phyloP scores from a whole-genome alignment of 2,329 filamentous ascomycete species.

The Macrophomina pseudophaseolina region DNA sequence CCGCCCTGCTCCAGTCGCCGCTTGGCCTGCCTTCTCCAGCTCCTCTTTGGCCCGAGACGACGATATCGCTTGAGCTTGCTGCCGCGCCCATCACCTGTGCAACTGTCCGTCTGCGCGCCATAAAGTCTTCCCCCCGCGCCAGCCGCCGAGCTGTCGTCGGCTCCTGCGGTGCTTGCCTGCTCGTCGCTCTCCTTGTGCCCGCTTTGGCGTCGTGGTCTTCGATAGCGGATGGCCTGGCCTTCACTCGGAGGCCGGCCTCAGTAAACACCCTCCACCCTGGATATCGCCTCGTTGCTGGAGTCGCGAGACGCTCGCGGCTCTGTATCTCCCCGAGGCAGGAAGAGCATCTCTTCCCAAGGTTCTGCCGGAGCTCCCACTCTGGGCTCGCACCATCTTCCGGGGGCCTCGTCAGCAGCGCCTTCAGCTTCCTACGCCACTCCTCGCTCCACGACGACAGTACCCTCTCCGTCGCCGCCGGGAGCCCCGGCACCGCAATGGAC shows the following conservation, averaged over 20 bases:
- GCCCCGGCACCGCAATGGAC: slow-evolving; percentile 12
- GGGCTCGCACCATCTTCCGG: slow-evolving; percentile 9
- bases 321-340: slow-evolving; percentile 64
- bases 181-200: not conserved
- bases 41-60: not conserved
- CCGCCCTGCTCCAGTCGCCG: not conserved
- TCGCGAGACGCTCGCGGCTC: slow-evolving; percentile 63
- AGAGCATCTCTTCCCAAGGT: slow-evolving; percentile 42
- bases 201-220: not conserved
- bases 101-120: not conserved
- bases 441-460: slow-evolving; percentile 10
- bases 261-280: slow-evolving; percentile 67
- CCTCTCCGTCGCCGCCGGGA: slow-evolving; percentile 16
- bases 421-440: slow-evolving; percentile 40
- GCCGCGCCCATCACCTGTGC: not conserved
- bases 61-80: not conserved
- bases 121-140: not conserved
- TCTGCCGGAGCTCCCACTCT: not conserved
- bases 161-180: not conserved
- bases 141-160: not conserved
- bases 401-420: slow-evolving; percentile 47
- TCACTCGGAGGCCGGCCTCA: slow-evolving; percentile 20
- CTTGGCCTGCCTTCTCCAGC: not conserved
- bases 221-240: slow-evolving; percentile 41
- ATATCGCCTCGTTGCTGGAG: slow-evolving; percentile 91